Evolutionary conservation across 1,284 basidiomycete species (phyloP), one percentile per base, ranked within the genome.

Genomic region (Irpex sp.): DNA sequence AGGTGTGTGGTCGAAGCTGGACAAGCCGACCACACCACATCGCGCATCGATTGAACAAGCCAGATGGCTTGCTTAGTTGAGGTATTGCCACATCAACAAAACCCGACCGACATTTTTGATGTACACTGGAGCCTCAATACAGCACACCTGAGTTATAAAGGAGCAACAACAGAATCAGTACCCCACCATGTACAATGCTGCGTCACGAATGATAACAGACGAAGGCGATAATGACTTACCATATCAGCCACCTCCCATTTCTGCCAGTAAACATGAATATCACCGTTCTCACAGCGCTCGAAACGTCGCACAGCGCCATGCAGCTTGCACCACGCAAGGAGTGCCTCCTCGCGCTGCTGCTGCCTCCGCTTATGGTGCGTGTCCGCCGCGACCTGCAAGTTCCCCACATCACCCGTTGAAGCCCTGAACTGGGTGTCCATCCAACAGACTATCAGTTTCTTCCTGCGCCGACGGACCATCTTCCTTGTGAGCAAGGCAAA

Each of bases 31-130:
- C 54, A 31, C n/a, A 26, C 26, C 26, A 26, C 26, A 26, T n/a
- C 21, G 54, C 54, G 48, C 48, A 17, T 21, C 7, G 13, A 26
- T 26, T 26, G 26, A 26, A 26, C 26, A 26, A 26, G 26, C 26
- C 26, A 26, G 26, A 26, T 51, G 55, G 36, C 51, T 58, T 38
- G 57, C 11, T 61, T 51, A 61, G 40, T 66, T 71, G 31, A 72
- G 68, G 62, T 73, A 74, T 34, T 68, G 70, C 73, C 73, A 75
- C 17, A 70, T 67, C 8, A 75, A 63, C 64, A 64, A 69, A 56
- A 74, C 72, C 31, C 70, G 70, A 40, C 73, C 73, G 57, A 73
- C 72, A 52, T 70, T 70, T 64, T 71, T 71, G 61, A 75, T 74
- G 58, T 65, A 62, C 5, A 75, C 73, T 54, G 73, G 71, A 11